Evolutionary conservation across 177 flowering plant genomes (phyloP).

Genomic region (Vitis hybrid): DNA sequence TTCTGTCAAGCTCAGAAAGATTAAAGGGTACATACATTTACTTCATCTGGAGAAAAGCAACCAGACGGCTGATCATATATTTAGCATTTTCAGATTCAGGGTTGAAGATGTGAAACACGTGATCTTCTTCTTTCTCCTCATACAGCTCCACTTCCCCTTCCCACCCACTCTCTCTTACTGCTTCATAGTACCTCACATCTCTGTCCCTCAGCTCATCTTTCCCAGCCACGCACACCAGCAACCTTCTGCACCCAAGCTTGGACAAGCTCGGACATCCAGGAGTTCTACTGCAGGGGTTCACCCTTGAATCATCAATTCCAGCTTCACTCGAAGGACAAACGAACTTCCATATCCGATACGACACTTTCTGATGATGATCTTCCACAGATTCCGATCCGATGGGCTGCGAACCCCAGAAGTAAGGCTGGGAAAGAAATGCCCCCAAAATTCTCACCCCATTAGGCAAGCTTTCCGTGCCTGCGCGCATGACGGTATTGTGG

Average conservation of each 20-base stretch:
- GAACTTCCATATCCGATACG: slow-evolving; percentile 23
- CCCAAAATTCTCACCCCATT: slow-evolving; percentile 27
- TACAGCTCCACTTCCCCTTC: slow-evolving; percentile 37
- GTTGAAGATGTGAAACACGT: slow-evolving; percentile 33
- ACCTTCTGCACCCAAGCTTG: slow-evolving; percentile 24
- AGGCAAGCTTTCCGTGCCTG: slow-evolving; percentile 12
- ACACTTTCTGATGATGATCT: not conserved
- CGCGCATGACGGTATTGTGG: slow-evolving; percentile 21
- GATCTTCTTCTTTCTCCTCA: slow-evolving; percentile 40
- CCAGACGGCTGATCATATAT: slow-evolving; percentile 26
- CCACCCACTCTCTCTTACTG: slow-evolving; percentile 27
- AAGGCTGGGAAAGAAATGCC: slow-evolving; percentile 30
- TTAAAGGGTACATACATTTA: not conserved
- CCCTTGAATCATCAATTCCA: slow-evolving; percentile 39
- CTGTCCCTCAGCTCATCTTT: slow-evolving; percentile 21
- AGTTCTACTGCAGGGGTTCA: slow-evolving; percentile 35
- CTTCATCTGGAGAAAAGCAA: slow-evolving; percentile 23
- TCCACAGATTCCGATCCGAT: slow-evolving; percentile 20
- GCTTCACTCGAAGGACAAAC: slow-evolving; percentile 22
- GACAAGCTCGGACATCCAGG: slow-evolving; percentile 39
- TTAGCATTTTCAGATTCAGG: slow-evolving; percentile 28
- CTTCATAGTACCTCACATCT: slow-evolving; percentile 11
- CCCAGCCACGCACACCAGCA: slow-evolving; percentile 24
- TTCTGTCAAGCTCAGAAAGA: not conserved
- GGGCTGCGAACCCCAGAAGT: slow-evolving; percentile 42